Evolutionary conservation across 2,329 filamentous ascomycete genomes (phyloP), one percentile per base, ranked within the genome.

Genomic region (Colletotrichum aenigma): DNA sequence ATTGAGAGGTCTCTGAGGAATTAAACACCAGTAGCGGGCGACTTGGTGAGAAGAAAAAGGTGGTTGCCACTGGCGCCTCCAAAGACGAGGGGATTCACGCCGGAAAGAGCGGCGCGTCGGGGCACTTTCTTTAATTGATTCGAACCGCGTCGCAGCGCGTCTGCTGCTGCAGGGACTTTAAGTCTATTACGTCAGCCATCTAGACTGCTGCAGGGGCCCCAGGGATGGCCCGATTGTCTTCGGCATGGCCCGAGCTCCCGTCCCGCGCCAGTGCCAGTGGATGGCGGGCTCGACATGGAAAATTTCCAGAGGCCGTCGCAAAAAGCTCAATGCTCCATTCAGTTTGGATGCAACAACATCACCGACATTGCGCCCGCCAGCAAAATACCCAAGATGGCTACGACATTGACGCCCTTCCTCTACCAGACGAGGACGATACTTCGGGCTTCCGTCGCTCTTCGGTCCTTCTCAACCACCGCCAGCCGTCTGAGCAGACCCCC

Each of bases 401-500:
- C 86, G 4, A 89, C 90, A 8, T 83, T 92, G 16, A 84, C 92
- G 6, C 92, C 93, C 0, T 95, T 95, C 73, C 87, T 96, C 8
- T 95, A 95, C 81, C 93, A 94, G 78, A 95, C 94, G 7, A 87
- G 89, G 75, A 95, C 94, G 0, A 88, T 93, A 36, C 84, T 87
- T 74, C 83, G 84, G 7, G 78, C 81, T 84, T 70, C 74, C 12
- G 43, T 75, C 58, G 79, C 78, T 38, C 70, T 66, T 34, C 76
- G 66, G 36, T 78, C 78, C 73, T 73, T 75, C 66, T 80, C 65
- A 7, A 71, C 74, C 3, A 75, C 65, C 15, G 60, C 70, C 38
- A 18, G 26, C 66, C 70, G 79, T 28, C 58, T 36, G 16, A 30
- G 62, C 7, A 56, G 82, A 21, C 81, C 58, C 4, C 83, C 12